phyloP scores from a whole-genome alignment of 106 monocot species.

The Agapanthus africanus region DNA sequence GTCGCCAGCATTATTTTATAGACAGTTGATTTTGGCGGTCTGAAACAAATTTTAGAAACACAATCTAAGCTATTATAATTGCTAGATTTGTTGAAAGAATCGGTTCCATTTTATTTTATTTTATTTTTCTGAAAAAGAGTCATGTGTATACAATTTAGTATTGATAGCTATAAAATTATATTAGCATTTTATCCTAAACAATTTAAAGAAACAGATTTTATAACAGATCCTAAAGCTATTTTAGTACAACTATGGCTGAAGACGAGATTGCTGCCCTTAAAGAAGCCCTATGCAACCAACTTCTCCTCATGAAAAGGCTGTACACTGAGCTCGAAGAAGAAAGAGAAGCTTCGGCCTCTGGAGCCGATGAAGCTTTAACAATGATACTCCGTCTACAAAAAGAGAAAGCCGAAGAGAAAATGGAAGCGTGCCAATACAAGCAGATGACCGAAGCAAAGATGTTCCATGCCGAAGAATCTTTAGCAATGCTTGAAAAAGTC shows the following conservation, averaged over 20 bases:
- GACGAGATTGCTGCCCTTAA: slow-evolving; percentile 27
- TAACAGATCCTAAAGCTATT: not conserved
- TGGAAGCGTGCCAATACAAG: slow-evolving; percentile 72
- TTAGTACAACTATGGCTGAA: slow-evolving; percentile 30
- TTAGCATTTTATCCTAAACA: too few species aligned
- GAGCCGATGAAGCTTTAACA: slow-evolving; percentile 57
- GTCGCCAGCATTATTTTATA: too few species aligned
- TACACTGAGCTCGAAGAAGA: slow-evolving; percentile 63
- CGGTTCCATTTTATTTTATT: too few species aligned
- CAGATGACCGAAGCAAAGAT: slow-evolving; percentile 65
- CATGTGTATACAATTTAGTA: too few species aligned
- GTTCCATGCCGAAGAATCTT: slow-evolving; percentile 39
- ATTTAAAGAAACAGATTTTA: too few species aligned
- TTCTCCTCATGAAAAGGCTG: slow-evolving; percentile 24
- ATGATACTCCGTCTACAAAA: slow-evolving; percentile 85
- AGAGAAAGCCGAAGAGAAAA: slow-evolving; percentile 61
- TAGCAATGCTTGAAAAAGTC: slow-evolving; percentile 43
- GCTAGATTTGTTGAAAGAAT: too few species aligned
- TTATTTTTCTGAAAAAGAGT: not conserved
- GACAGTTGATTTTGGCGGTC: too few species aligned
- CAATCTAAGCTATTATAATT: too few species aligned
- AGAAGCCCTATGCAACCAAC: slow-evolving; percentile 30
- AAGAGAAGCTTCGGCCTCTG: slow-evolving; percentile 64
- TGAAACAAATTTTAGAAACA: too few species aligned
- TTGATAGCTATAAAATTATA: too few species aligned